Conservation (phyloP, 2,329 filamentous ascomycete species). For the Penicillium sp. region DNA sequence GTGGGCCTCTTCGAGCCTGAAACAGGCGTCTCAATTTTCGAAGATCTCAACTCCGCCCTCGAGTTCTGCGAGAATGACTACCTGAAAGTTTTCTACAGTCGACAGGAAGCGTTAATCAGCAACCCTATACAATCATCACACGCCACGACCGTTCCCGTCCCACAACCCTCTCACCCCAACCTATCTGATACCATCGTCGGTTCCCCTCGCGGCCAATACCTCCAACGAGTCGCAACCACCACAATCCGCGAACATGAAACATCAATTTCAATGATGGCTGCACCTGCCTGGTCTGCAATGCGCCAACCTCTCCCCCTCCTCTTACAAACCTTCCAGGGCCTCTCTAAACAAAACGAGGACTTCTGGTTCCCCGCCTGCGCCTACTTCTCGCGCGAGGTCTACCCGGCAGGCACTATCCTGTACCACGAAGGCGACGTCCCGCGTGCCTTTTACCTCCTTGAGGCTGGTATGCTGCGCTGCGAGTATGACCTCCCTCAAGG, state of each 20-base stretch:
- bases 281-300: conserved; percentile 77
- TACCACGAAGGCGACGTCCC: conserved; percentile 76
- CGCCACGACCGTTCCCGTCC: conserved; percentile 16
- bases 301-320: conserved; percentile 88
- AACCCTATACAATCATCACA: conserved; percentile 14
- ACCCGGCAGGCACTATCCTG: conserved; percentile 67
- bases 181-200: conserved; percentile 59
- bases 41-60: conserved; percentile 86
- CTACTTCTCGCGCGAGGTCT: conserved; percentile 72
- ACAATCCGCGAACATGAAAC: conserved; percentile 62
- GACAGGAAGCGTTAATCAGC: conserved; percentile 54
- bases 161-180: conserved; percentile 7
- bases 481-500: conserved; percentile 93
- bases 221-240: conserved; percentile 74
- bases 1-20: conserved; percentile 77
- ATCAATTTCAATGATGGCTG: conserved; percentile 51
- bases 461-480: conserved; percentile 82
- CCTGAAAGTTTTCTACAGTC: conserved; percentile 74
- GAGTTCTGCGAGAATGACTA: conserved; percentile 95
- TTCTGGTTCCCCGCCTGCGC: conserved; percentile 83
- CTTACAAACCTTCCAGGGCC: conserved; percentile 89
- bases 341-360: conserved; percentile 84
- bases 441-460: conserved; percentile 84
- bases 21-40: conserved; percentile 75
- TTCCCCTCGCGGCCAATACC: conserved; percentile 76